Base-by-base conservation (phyloP, 768 basidiomycete genomes). In the Termitomyces sp. region DNA sequence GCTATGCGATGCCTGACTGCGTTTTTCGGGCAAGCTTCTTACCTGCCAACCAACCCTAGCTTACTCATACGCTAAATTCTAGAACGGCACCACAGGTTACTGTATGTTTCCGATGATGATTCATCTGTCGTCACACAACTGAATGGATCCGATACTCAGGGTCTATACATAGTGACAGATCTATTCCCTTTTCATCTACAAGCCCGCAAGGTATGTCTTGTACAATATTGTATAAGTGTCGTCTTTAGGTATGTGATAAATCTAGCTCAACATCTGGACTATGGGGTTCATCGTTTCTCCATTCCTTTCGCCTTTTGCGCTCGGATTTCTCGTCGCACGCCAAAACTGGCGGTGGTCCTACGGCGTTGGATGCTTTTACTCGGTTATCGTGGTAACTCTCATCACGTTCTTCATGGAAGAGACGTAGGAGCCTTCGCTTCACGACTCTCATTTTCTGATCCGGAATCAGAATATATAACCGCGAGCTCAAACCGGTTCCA, bases 281-380 rank as follows among this genome's bases (percentile, higher is more conserved):
- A 82, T 88, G 78, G 87, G 85, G 1, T 85, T 88, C 70, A 78
- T 88, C 63, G 66, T 86, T 27, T 84, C 84, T 14, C 84, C 81
- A 10, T 83, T 83, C 72, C 62, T 82, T 10, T 84, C 83, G 2
- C 87, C 86, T 0, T 86, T 85, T 63, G 75, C 80, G 0, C 83
- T 86, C 59, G 86, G 87, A 3, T 89, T 86, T 73, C 72, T 88
- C 5, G 82, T 83, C 3, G 85, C 84, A 0, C 73, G 79, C 5
- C 74, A 78, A 17, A 75, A 71, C 50, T 86, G 82, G 82, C 68
- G 84, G 44, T 86, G 85, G 85, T 75, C 84, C 19, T 88, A 88
- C 57, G 85, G 83, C 16, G 81, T 84, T 35, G 86, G 82, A 0
- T 80, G 76, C 30, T 78, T 86, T 19, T 88, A 86, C 63, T 73